phyloP scores from a whole-genome alignment of 768 basidiomycete genomes.

The Naganishia randhawae region DNA sequence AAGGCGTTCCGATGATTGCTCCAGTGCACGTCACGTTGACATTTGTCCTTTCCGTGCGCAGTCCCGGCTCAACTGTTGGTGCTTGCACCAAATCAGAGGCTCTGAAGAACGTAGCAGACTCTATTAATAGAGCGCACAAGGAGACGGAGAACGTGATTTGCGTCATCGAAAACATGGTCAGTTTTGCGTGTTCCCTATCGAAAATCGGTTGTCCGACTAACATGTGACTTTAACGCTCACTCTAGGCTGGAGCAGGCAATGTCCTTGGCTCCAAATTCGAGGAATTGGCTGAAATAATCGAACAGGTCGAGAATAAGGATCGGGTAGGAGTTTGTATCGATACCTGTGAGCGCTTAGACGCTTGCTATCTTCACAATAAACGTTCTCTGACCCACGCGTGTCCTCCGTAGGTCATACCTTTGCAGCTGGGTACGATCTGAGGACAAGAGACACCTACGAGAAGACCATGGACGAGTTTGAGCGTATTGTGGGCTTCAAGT shows the following conservation, averaged over 20 bases:
- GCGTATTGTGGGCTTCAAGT: slow-evolving; percentile 63
- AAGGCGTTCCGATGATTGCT: neutral
- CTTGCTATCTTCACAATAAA: neutral
- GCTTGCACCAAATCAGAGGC: slow-evolving; percentile 61
- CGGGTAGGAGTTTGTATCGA: slow-evolving; percentile 80
- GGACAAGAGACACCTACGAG: slow-evolving; percentile 69
- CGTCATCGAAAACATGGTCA: slow-evolving; percentile 81
- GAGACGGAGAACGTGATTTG: slow-evolving; percentile 60
- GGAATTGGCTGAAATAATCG: slow-evolving; percentile 67
- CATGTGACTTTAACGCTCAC: neutral
- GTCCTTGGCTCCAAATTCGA: slow-evolving; percentile 69
- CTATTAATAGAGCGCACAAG: slow-evolving; percentile 69
- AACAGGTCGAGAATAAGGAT: slow-evolving; percentile 65
- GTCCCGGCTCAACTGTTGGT: slow-evolving; percentile 81
- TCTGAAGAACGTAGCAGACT: slow-evolving; percentile 64
- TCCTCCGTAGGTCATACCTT: slow-evolving; percentile 64
- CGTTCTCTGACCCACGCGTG: neutral
- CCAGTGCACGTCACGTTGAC: neutral
- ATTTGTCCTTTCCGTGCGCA: slow-evolving; percentile 38
- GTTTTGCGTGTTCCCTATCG: slow-evolving; percentile 21
- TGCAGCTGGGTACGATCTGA: slow-evolving; percentile 77
- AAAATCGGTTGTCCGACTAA: neutral
- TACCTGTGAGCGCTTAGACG: slow-evolving; percentile 59
- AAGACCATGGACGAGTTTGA: slow-evolving; percentile 67
- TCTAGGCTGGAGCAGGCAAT: slow-evolving; percentile 73